Base-by-base conservation (phyloP, 768 basidiomycete species). In the Trametes cinnabarina region DNA sequence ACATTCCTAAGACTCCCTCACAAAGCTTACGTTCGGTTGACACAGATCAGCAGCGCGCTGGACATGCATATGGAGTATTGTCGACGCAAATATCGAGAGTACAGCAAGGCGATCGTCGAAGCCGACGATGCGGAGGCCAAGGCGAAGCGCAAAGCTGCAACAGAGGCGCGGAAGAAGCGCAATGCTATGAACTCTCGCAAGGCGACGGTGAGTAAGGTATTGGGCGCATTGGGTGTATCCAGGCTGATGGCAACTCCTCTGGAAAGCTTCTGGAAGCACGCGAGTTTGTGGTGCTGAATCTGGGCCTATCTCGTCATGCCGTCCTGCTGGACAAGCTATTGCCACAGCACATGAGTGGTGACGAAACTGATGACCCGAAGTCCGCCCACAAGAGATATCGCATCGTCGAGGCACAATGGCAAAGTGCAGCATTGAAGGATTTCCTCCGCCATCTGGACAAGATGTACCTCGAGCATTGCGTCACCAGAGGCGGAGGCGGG, bases 41-140 rank as follows among this genome's bases (percentile, higher is more conserved):
- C 32, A 19, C 19, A 17, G 30, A 32, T 32, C 30, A 11, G 30
- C 11, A 32, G 30, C 5, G 30, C 34, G 15, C 52, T 54, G 6
- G 52, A 54, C 43, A 35, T 26, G 4, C 42, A 54, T n/a, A 54
- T 54, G 52, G 52, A 54, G 1, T 46, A 54, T 35, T 54, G 52
- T 17, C n/a, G 52, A 14, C n/a, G 52, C 3, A 34, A 54, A 19
- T 54, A 54, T n/a, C 42, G 52, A 1, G 42, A 54, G 37, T 26
- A 26, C 28, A 17, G 35, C 42, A 34, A 35, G n/a, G 1, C 35
- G n/a, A 32, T 34, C 30, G 43, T 35, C 20, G 52, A 34, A 23
- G 10, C 43, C 46, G 52, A 54, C 14, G 52, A 46, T 28, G 30
- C 28, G 14, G 20, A 17, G n/a, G 9, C 15, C 19, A 54, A 19